phyloP scores from a whole-genome alignment of 148 eudicot genomes.

The Linanthus parryae region DNA sequence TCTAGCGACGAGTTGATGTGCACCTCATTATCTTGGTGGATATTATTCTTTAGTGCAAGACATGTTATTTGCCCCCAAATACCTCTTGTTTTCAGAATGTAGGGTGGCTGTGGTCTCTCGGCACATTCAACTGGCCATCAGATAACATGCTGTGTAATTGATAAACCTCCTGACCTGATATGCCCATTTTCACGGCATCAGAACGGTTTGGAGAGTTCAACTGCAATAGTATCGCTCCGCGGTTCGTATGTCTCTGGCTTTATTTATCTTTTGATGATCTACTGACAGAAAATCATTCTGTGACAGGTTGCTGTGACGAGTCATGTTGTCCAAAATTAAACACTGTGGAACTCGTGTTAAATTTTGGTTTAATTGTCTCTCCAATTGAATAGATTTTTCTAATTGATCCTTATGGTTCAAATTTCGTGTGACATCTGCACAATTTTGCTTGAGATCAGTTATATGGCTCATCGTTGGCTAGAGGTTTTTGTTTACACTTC shows the following conservation, averaged over 20 bases:
- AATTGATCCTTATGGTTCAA: too few relatives aligned
- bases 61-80: constrained; percentile 63
- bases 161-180: constrained; percentile 60
- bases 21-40: constrained; percentile 69
- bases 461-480: constrained; percentile 7
- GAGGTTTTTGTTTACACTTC: too few relatives aligned
- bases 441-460: constrained; percentile 11
- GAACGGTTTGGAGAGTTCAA: constrained; percentile 53
- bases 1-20: constrained; percentile 91
- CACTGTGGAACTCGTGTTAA: too few relatives aligned
- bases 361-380: constrained; percentile 1
- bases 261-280: constrained; percentile 38
- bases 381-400: too few relatives aligned
- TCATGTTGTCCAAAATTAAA: too few relatives aligned
- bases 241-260: constrained; percentile 98
- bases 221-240: constrained; percentile 38
- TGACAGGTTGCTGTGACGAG: constrained; percentile 53
- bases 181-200: constrained; percentile 56
- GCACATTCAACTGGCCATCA: constrained; percentile 61
- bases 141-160: constrained; percentile 53
- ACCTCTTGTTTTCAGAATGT: constrained; percentile 59
- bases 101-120: constrained; percentile 88
- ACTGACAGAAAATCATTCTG: constrained; percentile 45
- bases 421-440: too few relatives aligned
- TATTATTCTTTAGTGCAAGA: constrained; percentile 62